Conservation (phyloP, 2,329 filamentous ascomycete species). For the Fusarium anthophilum region DNA sequence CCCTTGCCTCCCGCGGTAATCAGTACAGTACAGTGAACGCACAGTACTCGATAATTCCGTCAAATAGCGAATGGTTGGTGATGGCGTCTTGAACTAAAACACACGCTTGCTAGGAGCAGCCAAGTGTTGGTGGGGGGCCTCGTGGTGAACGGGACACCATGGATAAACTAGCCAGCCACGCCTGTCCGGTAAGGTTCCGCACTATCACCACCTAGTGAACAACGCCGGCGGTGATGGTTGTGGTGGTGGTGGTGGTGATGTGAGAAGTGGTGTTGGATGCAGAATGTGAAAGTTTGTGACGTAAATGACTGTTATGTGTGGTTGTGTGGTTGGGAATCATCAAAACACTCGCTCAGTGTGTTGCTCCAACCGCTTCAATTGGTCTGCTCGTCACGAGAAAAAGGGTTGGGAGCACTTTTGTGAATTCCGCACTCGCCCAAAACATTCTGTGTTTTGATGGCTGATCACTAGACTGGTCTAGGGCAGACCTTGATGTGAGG, state of each 20-base stretch:
- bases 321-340: conserved; percentile 33
- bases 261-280: conserved; percentile 26
- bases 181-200: conserved; percentile 39
- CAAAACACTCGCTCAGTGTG: conserved; percentile 18
- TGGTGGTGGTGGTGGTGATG: conserved; percentile 11
- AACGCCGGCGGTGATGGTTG: conserved; percentile 6
- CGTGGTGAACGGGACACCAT: conserved; percentile 38
- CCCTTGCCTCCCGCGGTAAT: conserved; percentile 1
- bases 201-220: conserved; percentile 23
- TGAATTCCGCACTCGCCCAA: conserved; percentile 20
- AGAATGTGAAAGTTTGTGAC: conserved; percentile 29
- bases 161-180: conserved; percentile 21
- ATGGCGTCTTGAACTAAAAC: conserved; percentile 36
- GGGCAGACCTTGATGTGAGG: conserved; percentile 21
- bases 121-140: conserved; percentile 38
- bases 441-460: conserved; percentile 31
- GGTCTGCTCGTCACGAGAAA: conserved; percentile 22
- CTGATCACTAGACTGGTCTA: conserved; percentile 28
- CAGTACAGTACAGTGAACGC: conserved; percentile 2
- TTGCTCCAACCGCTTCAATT: conserved; percentile 28
- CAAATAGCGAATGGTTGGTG: conserved; percentile 4
- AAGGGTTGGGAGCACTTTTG: conserved; percentile 34
- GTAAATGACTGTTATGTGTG: conserved; percentile 30
- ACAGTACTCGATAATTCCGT: conserved; percentile 17
- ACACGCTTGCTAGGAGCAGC: conserved; percentile 18